Evolutionary conservation across 2,329 filamentous ascomycete species (phyloP).

Genomic region (Passalora sequoiae): DNA sequence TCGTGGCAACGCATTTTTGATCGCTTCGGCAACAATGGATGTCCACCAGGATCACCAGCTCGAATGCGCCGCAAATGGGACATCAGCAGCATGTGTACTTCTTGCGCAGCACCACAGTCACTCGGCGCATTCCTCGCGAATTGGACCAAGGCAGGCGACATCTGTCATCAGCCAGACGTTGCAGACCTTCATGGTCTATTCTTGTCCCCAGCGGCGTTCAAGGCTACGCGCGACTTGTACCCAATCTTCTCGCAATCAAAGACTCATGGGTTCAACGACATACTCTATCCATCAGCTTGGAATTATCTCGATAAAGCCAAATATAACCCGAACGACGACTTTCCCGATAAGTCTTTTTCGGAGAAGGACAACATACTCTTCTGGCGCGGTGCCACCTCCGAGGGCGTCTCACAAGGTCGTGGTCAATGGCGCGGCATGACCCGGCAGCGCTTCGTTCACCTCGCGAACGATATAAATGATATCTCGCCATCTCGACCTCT

Average conservation of each 20-base stretch:
- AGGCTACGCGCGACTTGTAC: conserved; percentile 59
- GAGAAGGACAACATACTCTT: conserved; percentile 62
- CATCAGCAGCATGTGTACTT: conserved; percentile 57
- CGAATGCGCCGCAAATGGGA: conserved; percentile 60
- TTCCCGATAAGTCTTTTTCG: conserved; percentile 52
- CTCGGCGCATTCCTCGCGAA: conserved; percentile 61
- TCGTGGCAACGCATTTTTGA: conserved; percentile 39
- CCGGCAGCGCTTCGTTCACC: conserved; percentile 66
- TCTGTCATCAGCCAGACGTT: conserved; percentile 74
- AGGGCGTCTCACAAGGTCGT: conserved; percentile 45
- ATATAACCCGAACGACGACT: conserved; percentile 48
- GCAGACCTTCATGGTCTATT: conserved; percentile 69
- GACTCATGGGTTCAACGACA: conserved; percentile 67
- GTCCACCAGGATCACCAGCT: conserved; percentile 57
- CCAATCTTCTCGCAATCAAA: conserved; percentile 75
- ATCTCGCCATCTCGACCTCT: conserved; percentile 48
- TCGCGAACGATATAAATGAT: conserved; percentile 57
- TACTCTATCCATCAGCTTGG: conserved; percentile 62
- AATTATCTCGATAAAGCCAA: conserved; percentile 56
- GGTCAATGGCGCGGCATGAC: conserved; percentile 63
- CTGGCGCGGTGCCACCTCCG: conserved; percentile 67
- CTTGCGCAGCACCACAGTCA: conserved; percentile 61
- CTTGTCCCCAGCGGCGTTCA: conserved; percentile 57
- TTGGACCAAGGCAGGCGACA: conserved; percentile 60
- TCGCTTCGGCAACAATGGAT: conserved; percentile 48